Evolutionary conservation across 306 rosid genomes (phyloP), one percentile per base, ranked within the genome.

Genomic region (Acacia acuminata): DNA sequence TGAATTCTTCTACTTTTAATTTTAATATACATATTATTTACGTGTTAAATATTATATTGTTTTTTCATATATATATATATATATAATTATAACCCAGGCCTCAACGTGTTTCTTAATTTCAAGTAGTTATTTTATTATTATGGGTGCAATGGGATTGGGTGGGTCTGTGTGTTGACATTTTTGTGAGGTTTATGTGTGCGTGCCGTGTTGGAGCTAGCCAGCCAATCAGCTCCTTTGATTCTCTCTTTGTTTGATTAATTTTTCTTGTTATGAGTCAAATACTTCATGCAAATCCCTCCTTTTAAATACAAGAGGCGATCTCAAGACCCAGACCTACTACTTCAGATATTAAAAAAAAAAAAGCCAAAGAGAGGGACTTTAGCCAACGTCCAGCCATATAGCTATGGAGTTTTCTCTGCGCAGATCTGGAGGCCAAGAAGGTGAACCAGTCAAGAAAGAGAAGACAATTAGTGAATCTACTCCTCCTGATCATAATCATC

Each of bases 241-340:
- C 8, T 16, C 24, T 42, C 56, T 70, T 84, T 87, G 51, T 80
- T 87, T 81, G 79, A 81, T n/a, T 38, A 7, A 12, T 38, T 82
- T 84, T 74, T 71, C 75, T 71, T 71, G 56, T 24, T 38, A 71
- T 81, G 77, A 82, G 97, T 94, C 91, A 92, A 89, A 89, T 81
- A 65, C 88, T 85, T 82, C 90, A 84, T 76, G 87, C 96, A 88
- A 45, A 75, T 65, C 76, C 67, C 63, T 58, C 84, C 58, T 50
- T 14, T 48, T 88, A 85, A 84, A 83, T 76, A 22, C 69, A 27
- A 63, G 69, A 64, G n/a, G 42, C 40, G 0, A 64, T 64, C 15
- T 64, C n/a, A 81, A 60, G 72, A 74, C 83, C 61, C 40, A 32
- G 47, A 63, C 38, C 77, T 77, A 76, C 73, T 15, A 5, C 42